These are phyloP conservation scores for Chlamydomonas sp. DNA, from an alignment of 139 green algal genomes.

Conservation along the genomic window DNA sequence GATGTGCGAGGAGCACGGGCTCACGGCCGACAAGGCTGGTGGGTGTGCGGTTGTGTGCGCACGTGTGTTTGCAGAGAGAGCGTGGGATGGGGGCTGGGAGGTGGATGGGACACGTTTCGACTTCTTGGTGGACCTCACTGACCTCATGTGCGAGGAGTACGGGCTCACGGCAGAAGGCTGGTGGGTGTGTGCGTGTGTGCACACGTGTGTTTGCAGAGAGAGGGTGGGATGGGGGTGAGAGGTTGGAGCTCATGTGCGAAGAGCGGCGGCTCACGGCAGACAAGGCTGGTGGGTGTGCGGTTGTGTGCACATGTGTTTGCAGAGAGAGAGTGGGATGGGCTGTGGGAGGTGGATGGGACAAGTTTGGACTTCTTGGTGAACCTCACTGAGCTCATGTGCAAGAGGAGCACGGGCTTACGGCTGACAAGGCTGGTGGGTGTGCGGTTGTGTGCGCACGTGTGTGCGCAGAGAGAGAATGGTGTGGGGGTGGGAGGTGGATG, in stretches of 20 bases:
- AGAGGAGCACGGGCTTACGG: slow-evolving; percentile 77
- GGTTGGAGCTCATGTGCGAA: slow-evolving; percentile 95
- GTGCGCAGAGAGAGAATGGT: no score
- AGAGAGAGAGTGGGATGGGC: not conserved
- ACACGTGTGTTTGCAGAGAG: no score
- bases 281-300: slow-evolving; percentile 3
- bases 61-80: no score
- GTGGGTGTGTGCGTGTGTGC: no score
- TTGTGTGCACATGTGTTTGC: no score
- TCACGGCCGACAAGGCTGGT: slow-evolving; percentile 3
- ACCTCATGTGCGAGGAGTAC: slow-evolving; percentile 92
- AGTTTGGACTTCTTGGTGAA: slow-evolving; percentile 95
- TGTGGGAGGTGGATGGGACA: slow-evolving; percentile 77
- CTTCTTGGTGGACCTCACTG: slow-evolving; percentile 88
- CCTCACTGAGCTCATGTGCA: slow-evolving; percentile 86
- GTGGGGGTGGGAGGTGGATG: slow-evolving; percentile 42
- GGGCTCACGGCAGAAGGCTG: slow-evolving; percentile 20
- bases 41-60: no score
- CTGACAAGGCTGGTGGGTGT: slow-evolving; percentile 2
- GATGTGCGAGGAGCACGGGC: slow-evolving; percentile 86
- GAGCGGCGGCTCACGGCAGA: slow-evolving; percentile 50
- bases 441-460: no score
- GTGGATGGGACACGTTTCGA: slow-evolving; percentile 97
- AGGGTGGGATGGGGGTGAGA: no score
- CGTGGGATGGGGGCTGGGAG: no score